Evolutionary conservation across 768 basidiomycete genomes (phyloP).

Genomic region (Lactarius vividus): DNA sequence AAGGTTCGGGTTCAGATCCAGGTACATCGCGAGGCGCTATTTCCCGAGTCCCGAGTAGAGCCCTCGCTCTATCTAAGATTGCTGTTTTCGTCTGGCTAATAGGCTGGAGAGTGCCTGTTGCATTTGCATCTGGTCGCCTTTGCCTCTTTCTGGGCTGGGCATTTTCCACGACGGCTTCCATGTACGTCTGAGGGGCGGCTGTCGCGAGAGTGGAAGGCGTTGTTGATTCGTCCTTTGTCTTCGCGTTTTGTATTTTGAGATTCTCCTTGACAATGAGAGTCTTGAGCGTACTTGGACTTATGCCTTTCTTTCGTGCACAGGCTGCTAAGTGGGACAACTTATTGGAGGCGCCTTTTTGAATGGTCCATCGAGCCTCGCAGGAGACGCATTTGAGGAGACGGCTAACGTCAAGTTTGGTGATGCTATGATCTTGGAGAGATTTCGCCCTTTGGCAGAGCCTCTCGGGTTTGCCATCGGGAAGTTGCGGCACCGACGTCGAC

Average conservation of each 20-base stretch:
- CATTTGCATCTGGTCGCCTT: conserved; percentile 12
- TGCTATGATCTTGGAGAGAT: conserved; percentile 30
- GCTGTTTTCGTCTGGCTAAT: conserved; percentile 24
- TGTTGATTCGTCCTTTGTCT: conserved; percentile 1
- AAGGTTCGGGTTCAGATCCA: conserved; percentile 21
- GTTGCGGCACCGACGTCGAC: background rate
- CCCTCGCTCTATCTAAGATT: conserved; percentile 28
- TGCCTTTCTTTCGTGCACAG: conserved; percentile 61
- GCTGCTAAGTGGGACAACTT: conserved; percentile 66
- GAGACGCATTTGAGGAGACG: conserved; percentile 57
- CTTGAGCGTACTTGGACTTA: conserved; percentile 54
- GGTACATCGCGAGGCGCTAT: conserved; percentile 2
- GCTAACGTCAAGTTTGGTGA: conserved; percentile 47
- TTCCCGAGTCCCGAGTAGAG: conserved; percentile 15
- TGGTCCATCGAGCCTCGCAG: conserved; percentile 68
- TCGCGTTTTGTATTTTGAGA: conserved; percentile 1
- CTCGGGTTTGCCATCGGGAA: conserved; percentile 2
- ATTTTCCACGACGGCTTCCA: conserved; percentile 24
- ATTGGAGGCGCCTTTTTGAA: conserved; percentile 57
- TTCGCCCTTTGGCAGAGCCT: conserved; percentile 19
- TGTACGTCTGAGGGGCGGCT: conserved; percentile 16
- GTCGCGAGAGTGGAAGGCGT: background rate
- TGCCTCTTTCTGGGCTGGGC: conserved; percentile 21
- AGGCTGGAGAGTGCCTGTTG: conserved; percentile 16
- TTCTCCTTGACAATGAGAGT: conserved; percentile 52